Base-by-base conservation (phyloP, 2,329 filamentous ascomycete genomes). In the Aspergillus carbonarius region DNA sequence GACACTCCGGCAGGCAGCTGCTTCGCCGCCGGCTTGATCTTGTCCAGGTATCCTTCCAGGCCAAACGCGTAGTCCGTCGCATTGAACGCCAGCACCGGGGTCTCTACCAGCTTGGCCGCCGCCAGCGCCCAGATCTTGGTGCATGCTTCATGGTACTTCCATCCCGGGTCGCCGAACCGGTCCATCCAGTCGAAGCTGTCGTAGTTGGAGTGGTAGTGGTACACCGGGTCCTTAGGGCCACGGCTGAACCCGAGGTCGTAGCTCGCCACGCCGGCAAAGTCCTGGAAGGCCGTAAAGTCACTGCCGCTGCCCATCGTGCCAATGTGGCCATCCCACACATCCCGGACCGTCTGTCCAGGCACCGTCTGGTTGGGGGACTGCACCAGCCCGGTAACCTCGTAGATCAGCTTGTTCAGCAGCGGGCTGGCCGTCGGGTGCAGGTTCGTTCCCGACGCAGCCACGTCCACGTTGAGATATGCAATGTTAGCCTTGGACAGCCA, bases 181-280 rank as follows among this genome's bases (percentile, higher is more conserved):
- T 88, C 82, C 90, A 95, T 95, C 91, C 91, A 96, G 67, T 88
- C 80, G 70, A 90, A 93, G 34, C 84, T 90, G 70, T 96, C 92
- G 70, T 93, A 96, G 75, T 95, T 95, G 61, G 85, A 80, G 67
- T 96, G 91, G 69, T 95, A 96, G 73, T 91, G 89, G 68, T 91
- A 90, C 47, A 82, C 78, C 57, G 80, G 73, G 44, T 82, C 80
- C 1, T 75, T 70, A 0, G 65, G 58, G 23, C 74, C 74, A 7
- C 66, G 70, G 15, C 72, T 72, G 68, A 90, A 91, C 25, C 83
- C 82, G 52, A 90, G 80, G 68, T 90, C 85, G 13, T 90, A 71
- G 61, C 82, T 85, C 7, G 88, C 82, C 40, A 91, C 79, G 46
- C 88, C 89, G 0, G 86, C 87, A 66, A 83, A 87, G 71, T 91